Percentiles rank a stretch among this genome's conserved stretches.
Evolutionary conservation across 75 land plant genomes (phyloP).

Genomic region (Pinus taeda): DNA sequence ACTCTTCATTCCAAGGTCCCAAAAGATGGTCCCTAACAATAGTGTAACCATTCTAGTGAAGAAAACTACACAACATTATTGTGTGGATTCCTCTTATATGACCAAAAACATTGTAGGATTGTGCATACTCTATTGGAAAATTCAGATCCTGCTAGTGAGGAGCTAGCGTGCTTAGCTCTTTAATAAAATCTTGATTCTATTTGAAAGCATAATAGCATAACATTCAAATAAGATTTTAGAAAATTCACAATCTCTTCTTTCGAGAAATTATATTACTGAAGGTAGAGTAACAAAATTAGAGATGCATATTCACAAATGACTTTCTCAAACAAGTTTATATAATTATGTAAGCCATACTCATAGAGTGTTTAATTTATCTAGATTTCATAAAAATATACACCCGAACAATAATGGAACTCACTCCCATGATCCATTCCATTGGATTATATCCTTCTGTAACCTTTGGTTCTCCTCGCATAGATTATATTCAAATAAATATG

Average conservation of each 20-base stretch:
- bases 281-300: conserved; percentile 20
- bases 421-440: conserved; percentile 72
- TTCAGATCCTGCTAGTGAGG: conserved; percentile 14
- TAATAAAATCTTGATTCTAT: conserved; percentile 62
- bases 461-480: no score
- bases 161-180: conserved; percentile 9
- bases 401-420: conserved; percentile 16
- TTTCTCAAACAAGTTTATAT: background rate
- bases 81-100: conserved; percentile 45
- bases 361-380: conserved; percentile 50
- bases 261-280: background rate
- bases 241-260: conserved; percentile 13
- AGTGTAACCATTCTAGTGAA: conserved; percentile 46
- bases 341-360: conserved; percentile 23
- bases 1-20: conserved; percentile 54
- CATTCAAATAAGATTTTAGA: conserved; percentile 21
- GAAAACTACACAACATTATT: conserved; percentile 49
- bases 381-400: background rate
- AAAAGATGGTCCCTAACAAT: conserved; percentile 80
- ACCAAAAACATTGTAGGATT: conserved; percentile 32
- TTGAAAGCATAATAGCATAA: conserved; percentile 32
- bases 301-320: conserved; percentile 16
- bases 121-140: conserved; percentile 35
- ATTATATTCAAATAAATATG: conserved; percentile 19
- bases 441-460: conserved; percentile 72